These are phyloP conservation scores for Pleurotus djamor DNA, from an alignment of 768 basidiomycete species.

Conservation along the genomic window DNA sequence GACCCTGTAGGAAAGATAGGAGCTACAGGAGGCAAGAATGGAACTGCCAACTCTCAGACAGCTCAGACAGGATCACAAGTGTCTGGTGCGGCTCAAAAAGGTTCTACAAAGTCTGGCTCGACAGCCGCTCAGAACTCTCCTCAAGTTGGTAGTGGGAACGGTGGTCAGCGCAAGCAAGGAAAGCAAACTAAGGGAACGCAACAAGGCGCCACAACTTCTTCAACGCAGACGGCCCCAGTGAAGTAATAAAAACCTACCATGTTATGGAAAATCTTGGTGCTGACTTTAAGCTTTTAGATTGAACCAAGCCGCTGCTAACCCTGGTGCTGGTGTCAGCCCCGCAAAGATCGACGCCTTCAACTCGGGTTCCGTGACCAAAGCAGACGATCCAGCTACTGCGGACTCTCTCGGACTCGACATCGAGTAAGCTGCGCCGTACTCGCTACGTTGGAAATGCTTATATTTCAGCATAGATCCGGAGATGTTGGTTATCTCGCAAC, in stretches of 20 bases:
- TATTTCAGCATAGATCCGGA: neutral
- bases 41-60: neutral
- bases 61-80: neutral
- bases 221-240: too few relatives aligned
- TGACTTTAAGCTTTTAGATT: neutral
- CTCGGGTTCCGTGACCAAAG: neutral
- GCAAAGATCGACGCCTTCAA: neutral
- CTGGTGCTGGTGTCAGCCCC: slow-evolving; percentile 3
- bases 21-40: neutral
- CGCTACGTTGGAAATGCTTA: slow-evolving; percentile 13
- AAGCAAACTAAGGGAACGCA: neutral
- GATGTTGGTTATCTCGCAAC: slow-evolving; percentile 23
- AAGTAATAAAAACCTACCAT: too few relatives aligned
- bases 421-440: slow-evolving; percentile 29
- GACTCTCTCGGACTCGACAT: slow-evolving; percentile 36
- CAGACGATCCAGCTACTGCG: neutral
- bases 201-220: neutral
- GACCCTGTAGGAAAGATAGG: neutral
- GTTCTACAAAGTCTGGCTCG: neutral
- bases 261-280: neutral
- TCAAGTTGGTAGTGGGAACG: neutral
- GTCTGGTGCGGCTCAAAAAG: neutral
- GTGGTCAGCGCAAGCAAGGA: neutral
- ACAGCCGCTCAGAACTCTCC: neutral
- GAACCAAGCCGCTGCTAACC: neutral